Conservation (phyloP, 768 basidiomycete genomes). For the Boletus fagicola region DNA sequence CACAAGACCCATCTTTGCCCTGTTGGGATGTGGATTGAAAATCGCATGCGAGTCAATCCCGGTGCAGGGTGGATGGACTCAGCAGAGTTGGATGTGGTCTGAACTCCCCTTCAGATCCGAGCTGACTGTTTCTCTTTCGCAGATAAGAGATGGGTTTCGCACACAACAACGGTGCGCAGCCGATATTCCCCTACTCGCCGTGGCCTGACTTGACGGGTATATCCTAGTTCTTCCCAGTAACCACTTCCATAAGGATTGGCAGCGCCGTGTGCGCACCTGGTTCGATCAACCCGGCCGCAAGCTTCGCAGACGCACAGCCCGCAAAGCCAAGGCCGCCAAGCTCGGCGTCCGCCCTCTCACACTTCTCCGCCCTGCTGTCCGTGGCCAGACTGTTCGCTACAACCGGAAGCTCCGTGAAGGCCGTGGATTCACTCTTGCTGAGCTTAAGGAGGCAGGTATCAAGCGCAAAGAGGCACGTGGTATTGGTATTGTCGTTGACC, state of each 20-base stretch:
- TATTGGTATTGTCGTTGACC: constrained; percentile 94
- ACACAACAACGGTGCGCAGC: constrained; percentile 34
- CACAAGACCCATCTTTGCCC: background rate
- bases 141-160: constrained; percentile 38
- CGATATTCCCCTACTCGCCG: constrained; percentile 28
- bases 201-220: constrained; percentile 11
- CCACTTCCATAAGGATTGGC: constrained; percentile 99
- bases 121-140: constrained; percentile 16
- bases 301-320: constrained; percentile 89
- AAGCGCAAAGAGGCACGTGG: constrained; percentile 90
- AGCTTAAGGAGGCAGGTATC: constrained; percentile 95
- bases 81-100: constrained; percentile 19
- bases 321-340: constrained; percentile 84
- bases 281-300: constrained; percentile 99
- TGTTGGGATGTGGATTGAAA: background rate
- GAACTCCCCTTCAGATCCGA: background rate
- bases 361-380: constrained; percentile 95
- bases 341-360: constrained; percentile 91
- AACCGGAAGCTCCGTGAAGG: constrained; percentile 97
- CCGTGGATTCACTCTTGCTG: constrained; percentile 91
- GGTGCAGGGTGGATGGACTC: constrained; percentile 23
- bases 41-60: background rate
- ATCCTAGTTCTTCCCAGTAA: constrained; percentile 79
- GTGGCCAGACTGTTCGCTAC: constrained; percentile 94
- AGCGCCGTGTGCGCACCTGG: constrained; percentile 94